A percentile compares a stretch with the other conserved stretches of the same genome.
These are phyloP conservation scores for Fusarium sp. DNA, from an alignment of 2,329 filamentous ascomycete species.

Conservation along the genomic window DNA sequence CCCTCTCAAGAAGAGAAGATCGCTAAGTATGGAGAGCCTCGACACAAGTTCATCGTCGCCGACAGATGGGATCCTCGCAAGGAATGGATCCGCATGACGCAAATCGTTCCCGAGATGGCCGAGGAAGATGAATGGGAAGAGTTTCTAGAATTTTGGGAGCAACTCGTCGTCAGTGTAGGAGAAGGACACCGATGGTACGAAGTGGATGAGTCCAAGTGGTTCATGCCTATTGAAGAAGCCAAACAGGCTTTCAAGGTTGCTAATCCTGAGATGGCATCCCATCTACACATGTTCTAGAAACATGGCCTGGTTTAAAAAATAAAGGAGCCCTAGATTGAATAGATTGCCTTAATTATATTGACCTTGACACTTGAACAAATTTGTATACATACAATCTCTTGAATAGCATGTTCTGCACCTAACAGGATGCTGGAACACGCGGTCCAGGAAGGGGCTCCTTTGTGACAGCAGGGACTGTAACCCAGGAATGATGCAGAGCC, in stretches of 20 bases:
- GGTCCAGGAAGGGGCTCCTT: not conserved
- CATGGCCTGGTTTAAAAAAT: not conserved
- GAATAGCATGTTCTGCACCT: too few relatives aligned
- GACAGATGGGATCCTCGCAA: conserved; percentile 11
- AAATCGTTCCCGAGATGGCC: not conserved
- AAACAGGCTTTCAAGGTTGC: not conserved
- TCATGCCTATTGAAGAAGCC: not conserved
- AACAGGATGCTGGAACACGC: too few relatives aligned
- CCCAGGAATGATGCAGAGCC: not conserved
- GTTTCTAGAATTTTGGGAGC: not conserved
- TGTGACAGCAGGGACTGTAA: not conserved
- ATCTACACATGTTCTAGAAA: not conserved
- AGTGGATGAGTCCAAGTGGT: conserved; percentile 4
- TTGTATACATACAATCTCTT: not conserved
- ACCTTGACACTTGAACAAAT: not conserved
- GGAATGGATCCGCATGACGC: conserved; percentile 8
- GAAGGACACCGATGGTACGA: conserved; percentile 1
- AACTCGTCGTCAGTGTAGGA: not conserved
- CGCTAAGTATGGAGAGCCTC: not conserved
- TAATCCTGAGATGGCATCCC: not conserved
- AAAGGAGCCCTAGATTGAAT: too few relatives aligned
- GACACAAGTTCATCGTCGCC: conserved; percentile 9
- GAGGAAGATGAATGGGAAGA: not conserved
- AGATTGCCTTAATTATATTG: too few relatives aligned
- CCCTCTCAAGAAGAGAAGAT: not conserved